These are phyloP conservation scores for Gypsophila paniculata DNA, from an alignment of 179 eudicot genomes.

Conservation along the genomic window DNA sequence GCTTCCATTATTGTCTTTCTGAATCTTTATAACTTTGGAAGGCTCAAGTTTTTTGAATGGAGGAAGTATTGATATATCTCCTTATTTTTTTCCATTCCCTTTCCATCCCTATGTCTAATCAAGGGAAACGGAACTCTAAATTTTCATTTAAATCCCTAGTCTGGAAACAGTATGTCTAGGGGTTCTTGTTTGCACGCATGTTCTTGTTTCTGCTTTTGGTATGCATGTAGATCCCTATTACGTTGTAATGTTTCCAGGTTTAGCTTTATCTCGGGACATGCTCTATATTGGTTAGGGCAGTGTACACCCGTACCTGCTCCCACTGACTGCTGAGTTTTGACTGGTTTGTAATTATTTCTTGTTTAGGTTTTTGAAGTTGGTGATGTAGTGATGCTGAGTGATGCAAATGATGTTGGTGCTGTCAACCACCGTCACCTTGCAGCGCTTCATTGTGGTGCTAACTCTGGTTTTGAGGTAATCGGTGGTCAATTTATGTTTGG, in stretches of 20 bases:
- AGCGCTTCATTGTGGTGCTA: slow-evolving; percentile 85
- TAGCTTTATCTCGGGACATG: neutral
- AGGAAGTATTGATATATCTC: too few species aligned
- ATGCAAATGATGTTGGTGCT: slow-evolving; percentile 81
- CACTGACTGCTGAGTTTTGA: neutral
- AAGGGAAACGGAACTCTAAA: neutral
- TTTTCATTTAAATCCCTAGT: neutral
- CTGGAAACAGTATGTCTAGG: neutral
- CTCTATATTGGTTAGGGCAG: neutral
- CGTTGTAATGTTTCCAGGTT: neutral
- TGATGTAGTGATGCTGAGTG: slow-evolving; percentile 61
- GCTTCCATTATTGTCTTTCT: too few species aligned
- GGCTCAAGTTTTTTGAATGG: neutral
- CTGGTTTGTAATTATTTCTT: slow-evolving; percentile 7
- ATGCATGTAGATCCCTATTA: neutral
- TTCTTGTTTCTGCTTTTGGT: slow-evolving; percentile 10
- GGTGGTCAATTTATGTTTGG: neutral
- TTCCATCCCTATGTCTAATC: neutral
- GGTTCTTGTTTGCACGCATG: neutral
- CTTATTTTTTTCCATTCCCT: neutral
- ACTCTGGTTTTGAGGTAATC: slow-evolving; percentile 89
- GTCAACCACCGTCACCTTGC: slow-evolving; percentile 73
- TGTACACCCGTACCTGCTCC: neutral
- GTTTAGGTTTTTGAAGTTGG: slow-evolving; percentile 89
- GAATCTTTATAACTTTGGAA: too few species aligned